Evolutionary conservation across 192 early-diverging fungal species (phyloP), one percentile per base, ranked within the genome.

Genomic region (Umbelopsis ramanniana): DNA sequence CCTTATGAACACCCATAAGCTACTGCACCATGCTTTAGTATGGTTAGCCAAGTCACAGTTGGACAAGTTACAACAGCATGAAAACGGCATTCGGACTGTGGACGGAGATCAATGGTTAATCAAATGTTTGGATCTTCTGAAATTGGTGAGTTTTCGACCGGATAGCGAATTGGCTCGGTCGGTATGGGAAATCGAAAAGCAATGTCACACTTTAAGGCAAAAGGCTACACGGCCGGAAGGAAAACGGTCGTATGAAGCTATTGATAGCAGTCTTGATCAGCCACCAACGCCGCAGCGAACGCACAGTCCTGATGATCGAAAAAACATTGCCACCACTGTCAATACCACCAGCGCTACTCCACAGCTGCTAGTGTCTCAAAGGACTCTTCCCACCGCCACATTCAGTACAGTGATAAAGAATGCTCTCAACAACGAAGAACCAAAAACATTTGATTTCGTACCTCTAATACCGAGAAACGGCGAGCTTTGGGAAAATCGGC

Each of bases 401-500:
- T 37, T 63, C 5, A 35, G 24, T 26, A 19, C 29, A 19, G 57
- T 26, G 14, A 26, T 37, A 2, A 22, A 26, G 2, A 29, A 19
- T 35, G 26, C 57, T 14, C 17, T 50, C 17, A 50, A 21, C n/a
- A 21, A 50, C 57, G 57, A 63, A 35, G 53, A 54, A 26, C 21
- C 53, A 26, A 63, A 63, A n/a, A 63, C 57, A 12, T 63, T 63
- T 63, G 57, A 63, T 37, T 63, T 63, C 37, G 57, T 63, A 26
- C 57, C 57, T 2, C 57, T 63, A 6, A 37, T 63, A 37, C 57
- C 57, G 17, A 33, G 26, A 14, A 63, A 63, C 57, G 57, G 57
- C 3, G 57, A 63, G 57, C 33, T 63, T 29, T 37, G 57, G 15
- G 57, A 63, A 19, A 63, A 35, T 17, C 26, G 57, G 2, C 57